phyloP scores from a whole-genome alignment of 208 protist genomes.

The Acanthamoeba royreba region DNA sequence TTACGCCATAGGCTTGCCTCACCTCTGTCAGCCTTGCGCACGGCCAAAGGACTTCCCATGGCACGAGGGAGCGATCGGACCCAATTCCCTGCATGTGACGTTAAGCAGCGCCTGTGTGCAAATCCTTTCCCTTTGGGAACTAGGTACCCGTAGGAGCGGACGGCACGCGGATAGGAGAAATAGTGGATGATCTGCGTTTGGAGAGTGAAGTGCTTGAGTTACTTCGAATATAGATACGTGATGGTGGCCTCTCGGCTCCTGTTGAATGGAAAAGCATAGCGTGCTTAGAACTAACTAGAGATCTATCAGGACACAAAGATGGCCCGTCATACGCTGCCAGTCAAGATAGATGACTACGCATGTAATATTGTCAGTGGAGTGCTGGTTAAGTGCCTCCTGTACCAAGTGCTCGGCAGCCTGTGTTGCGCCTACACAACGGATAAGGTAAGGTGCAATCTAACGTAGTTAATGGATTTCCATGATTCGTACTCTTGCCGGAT shows the following conservation, averaged over 20 bases:
- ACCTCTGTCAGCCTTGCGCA: background rate
- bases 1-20: background rate
- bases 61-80: background rate
- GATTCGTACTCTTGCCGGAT: background rate
- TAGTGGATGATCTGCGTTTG: background rate
- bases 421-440: background rate
- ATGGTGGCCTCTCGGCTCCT: background rate
- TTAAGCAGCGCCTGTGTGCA: too few relatives aligned
- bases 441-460: too few relatives aligned
- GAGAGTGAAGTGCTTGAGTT: background rate
- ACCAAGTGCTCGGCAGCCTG: background rate
- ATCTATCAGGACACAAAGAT: too few relatives aligned
- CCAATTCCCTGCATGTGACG: background rate
- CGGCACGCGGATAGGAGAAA: background rate
- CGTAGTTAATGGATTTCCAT: background rate
- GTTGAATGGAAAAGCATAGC: too few relatives aligned
- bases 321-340: background rate
- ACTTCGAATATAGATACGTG: background rate
- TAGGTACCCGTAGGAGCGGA: background rate
- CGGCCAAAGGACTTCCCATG: background rate
- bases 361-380: background rate
- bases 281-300: too few relatives aligned
- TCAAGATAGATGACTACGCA: background rate
- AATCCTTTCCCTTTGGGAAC: too few relatives aligned
- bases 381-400: background rate